Evolutionary conservation across 2,329 filamentous ascomycete species (phyloP), one percentile per base, ranked within the genome.

Genomic region (Podosphaera aphanis): DNA sequence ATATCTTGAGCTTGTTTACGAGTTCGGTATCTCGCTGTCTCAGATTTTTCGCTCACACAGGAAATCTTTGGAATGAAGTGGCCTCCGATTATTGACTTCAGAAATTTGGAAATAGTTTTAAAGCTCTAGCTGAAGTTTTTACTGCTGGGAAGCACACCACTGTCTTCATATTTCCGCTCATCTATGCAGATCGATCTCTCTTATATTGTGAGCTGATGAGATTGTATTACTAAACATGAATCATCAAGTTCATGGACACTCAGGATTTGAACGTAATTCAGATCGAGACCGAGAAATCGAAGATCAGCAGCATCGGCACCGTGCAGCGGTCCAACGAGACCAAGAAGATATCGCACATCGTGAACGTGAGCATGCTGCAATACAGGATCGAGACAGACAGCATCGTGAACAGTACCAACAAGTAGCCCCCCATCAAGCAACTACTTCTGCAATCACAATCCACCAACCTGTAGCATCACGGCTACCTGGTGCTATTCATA

Each of bases 381-480:
- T 75, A 54, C 56, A 57, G 42, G 57, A 59, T 36, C 50, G 73
- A 52, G 75, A 83, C 52, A 66, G 71, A 53, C 68, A 71, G 52
- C 66, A 72, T 48, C 68, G 73, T 58, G 76, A 79, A 38, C 71
- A 74, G 44, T 77, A 76, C 56, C 79, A 77, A 54, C 71, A 73
- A 18, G 59, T 61, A 44, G 73, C 81, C 49, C 76, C 79, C 21
- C 84, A 90, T 58, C 86, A 94, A 61, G 90, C 80, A 63, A 86
- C 83, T 58, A 78, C 83, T 35, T 83, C 80, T 47, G 84, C 86
- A 2, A 83, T 93, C 46, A 84, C 86, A 46, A 79, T 95, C 55
- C 88, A 95, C 62, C 88, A 95, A 61, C 88, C 88, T 4, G 85
- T 94, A 48, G 88, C 88, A 50, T 76, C 85, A 58, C 69, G 86